Evolutionary conservation across 768 basidiomycete genomes (phyloP).

Genomic region (Calocybe cyanea): DNA sequence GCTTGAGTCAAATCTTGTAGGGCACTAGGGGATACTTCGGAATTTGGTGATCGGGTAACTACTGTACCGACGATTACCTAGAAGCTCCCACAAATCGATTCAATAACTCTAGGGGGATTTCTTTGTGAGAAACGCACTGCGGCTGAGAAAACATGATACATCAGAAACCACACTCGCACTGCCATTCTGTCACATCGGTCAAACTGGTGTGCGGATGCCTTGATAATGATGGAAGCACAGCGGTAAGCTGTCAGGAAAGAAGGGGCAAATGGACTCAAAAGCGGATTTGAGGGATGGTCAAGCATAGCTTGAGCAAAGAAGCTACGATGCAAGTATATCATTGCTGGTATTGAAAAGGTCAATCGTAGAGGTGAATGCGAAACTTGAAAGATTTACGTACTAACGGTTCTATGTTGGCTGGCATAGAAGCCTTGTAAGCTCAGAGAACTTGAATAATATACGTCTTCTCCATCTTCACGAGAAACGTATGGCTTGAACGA

Average conservation of each 20-base stretch:
- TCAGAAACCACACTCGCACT: slow-evolving; percentile 47
- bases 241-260: slow-evolving; percentile 55
- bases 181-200: slow-evolving; percentile 44
- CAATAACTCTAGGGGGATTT: neutral
- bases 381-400: slow-evolving; percentile 31
- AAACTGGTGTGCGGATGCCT: slow-evolving; percentile 44
- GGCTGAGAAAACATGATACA: slow-evolving; percentile 48
- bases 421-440: slow-evolving; percentile 52
- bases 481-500: slow-evolving; percentile 42
- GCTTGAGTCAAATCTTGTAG: slow-evolving; percentile 45
- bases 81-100: neutral
- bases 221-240: slow-evolving; percentile 48
- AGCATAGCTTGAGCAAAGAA: slow-evolving; percentile 58
- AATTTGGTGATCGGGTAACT: slow-evolving; percentile 53
- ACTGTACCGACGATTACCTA: slow-evolving; percentile 58
- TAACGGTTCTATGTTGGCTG: slow-evolving; percentile 54
- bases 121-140: slow-evolving; percentile 30
- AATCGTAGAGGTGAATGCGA: neutral
- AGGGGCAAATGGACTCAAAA: slow-evolving; percentile 51
- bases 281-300: slow-evolving; percentile 49
- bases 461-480: slow-evolving; percentile 42
- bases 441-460: slow-evolving; percentile 45
- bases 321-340: slow-evolving; percentile 53
- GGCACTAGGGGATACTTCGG: slow-evolving; percentile 45
- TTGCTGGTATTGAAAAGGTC: slow-evolving; percentile 24